Evolutionary conservation across 2,329 filamentous ascomycete genomes (phyloP).

Genomic region (Mollisiaceae sp.): DNA sequence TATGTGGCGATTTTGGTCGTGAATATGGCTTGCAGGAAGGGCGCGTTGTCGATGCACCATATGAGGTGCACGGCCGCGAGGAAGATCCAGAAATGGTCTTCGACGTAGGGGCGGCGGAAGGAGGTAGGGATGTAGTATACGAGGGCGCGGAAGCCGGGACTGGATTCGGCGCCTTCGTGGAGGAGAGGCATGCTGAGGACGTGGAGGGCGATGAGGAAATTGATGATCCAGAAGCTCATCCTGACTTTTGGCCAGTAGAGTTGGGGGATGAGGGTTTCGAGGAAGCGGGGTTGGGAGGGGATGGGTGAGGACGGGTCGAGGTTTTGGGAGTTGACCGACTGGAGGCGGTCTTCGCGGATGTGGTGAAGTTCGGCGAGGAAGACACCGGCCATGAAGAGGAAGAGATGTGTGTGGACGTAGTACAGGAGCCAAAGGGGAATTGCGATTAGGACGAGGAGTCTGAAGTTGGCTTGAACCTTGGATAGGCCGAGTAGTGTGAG

Average conservation of each 20-base stretch:
- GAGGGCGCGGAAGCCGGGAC: constrained; percentile 21
- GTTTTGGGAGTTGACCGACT: not conserved
- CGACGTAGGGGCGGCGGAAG: constrained; percentile 5
- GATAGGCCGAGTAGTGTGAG: constrained; percentile 24
- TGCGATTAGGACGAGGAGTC: constrained; percentile 15
- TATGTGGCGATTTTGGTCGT: constrained; percentile 62
- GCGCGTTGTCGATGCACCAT: constrained; percentile 32
- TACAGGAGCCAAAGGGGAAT: constrained; percentile 22
- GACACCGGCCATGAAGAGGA: constrained; percentile 31
- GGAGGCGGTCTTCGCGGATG: constrained; percentile 17
- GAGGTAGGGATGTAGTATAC: constrained; percentile 14
- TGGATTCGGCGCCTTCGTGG: constrained; percentile 2
- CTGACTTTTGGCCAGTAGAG: not conserved
- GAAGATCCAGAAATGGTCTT: constrained; percentile 28
- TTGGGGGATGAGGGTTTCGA: not conserved
- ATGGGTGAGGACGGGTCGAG: not conserved
- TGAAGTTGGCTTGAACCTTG: constrained; percentile 15
- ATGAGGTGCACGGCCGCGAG: constrained; percentile 25
- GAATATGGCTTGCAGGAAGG: constrained; percentile 60
- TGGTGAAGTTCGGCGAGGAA: constrained; percentile 28
- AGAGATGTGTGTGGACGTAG: constrained; percentile 23
- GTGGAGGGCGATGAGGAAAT: constrained; percentile 21
- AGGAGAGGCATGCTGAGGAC: constrained; percentile 22
- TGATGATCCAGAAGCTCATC: constrained; percentile 18
- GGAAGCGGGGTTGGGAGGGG: not conserved